Conservation (phyloP, 495 filamentous ascomycete species). For the Talaromyces nanjingensis region DNA sequence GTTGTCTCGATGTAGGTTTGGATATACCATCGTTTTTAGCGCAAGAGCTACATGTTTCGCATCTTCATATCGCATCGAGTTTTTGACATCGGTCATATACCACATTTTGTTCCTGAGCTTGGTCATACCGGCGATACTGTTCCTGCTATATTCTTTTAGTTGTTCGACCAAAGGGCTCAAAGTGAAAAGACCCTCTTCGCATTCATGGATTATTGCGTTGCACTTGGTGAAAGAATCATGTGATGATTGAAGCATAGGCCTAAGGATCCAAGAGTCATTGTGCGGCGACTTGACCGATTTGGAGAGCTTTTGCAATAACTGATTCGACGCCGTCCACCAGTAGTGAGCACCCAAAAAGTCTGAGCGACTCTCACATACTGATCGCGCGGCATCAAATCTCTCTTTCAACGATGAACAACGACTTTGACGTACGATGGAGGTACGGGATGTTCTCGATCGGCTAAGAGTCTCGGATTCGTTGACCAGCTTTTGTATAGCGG, state of each 20-base stretch:
- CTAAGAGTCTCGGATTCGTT: conserved; percentile 40
- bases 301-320: conserved; percentile 21
- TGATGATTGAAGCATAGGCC: conserved; percentile 31
- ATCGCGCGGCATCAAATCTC: conserved; percentile 35
- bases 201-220: conserved; percentile 34
- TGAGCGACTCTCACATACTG: conserved; percentile 28
- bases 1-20: conserved; percentile 35
- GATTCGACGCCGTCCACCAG: conserved; percentile 41
- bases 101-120: conserved; percentile 86
- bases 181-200: conserved; percentile 32
- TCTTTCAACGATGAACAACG: conserved; percentile 25
- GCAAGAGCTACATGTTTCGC: conserved; percentile 80
- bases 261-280: conserved; percentile 37
- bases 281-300: conserved; percentile 10
- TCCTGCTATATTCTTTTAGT: conserved; percentile 30
- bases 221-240: conserved; percentile 28
- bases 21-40: conserved; percentile 78
- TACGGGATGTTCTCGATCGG: neutral
- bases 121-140: conserved; percentile 26
- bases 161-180: conserved; percentile 30
- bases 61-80: conserved; percentile 85
- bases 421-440: neutral
- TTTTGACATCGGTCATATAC: conserved; percentile 94
- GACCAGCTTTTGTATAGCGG: conserved; percentile 74
- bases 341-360: conserved; percentile 44